Base-by-base conservation (phyloP, 2,329 filamentous ascomycete genomes). In the Alternaria dauci region DNA sequence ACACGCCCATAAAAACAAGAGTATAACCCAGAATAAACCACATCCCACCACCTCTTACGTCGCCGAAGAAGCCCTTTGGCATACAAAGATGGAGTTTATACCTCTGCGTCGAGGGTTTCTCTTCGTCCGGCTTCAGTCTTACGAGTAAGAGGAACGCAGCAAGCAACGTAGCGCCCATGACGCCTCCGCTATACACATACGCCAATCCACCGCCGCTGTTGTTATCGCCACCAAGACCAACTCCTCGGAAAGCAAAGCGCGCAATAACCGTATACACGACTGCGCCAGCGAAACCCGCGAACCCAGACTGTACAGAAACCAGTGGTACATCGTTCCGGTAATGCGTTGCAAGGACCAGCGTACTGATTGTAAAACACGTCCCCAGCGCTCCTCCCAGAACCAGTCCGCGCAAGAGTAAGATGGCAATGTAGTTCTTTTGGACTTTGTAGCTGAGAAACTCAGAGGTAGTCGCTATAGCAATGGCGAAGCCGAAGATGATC, bases 231-330 rank as follows among this genome's bases (percentile, higher is more conserved):
- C 4, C 28, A 30, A 30, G 28, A 30, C 28, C 28, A 11, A 18
- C 36, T 4, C 50, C 2, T 6, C 18, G 3, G 32, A 69, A 48
- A 42, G 47, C 59, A 0, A 28, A 20, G 52, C 58, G 47, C 3
- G 54, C 28, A 1, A 70, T 8, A 1, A 28, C 4, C 0, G 67
- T 69, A 34, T 74, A 69, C 0, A 69, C 46, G 1, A 62, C 11
- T 0, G 63, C 64, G 2, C 71, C 73, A 3, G 59, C 11, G n/a
- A 71, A 62, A 0, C 59, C 71, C 3, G 59, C 58, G 7, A 51
- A 68, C 0, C 62, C 63, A 1, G 76, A 72, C 9, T 77, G 75
- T 36, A 76, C 70, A 3, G 76, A 78, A 39, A 77, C 77, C 4
- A 79, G 65, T 1, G 78, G 73, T 3, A 72, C 26, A 12, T 74